These are phyloP conservation scores for Kwoniella mangroviensis DNA, from an alignment of 768 basidiomycete genomes.

Conservation along the genomic window DNA sequence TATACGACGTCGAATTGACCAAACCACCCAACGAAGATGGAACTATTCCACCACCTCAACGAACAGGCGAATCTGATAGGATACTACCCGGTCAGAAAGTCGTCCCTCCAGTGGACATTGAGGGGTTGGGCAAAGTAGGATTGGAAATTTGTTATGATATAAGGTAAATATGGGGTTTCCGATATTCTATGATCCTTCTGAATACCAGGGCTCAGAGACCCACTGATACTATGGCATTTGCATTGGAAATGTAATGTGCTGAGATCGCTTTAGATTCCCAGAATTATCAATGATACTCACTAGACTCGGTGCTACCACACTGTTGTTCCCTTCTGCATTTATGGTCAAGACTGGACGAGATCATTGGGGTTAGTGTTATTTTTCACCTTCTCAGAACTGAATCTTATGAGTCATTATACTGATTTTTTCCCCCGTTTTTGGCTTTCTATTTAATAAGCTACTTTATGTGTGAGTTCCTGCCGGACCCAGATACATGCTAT, in stretches of 20 bases:
- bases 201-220: no score
- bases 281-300: slow-evolving; percentile 48
- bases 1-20: slow-evolving; percentile 51
- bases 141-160: slow-evolving; percentile 56
- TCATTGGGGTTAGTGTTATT: slow-evolving; percentile 49
- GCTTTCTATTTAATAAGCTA: slow-evolving; percentile 18
- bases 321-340: slow-evolving; percentile 53
- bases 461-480: slow-evolving; percentile 29
- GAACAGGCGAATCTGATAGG: slow-evolving; percentile 46
- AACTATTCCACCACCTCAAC: slow-evolving; percentile 28
- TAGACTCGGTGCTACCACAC: slow-evolving; percentile 41
- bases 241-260: neutral
- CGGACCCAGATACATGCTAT: no score
- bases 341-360: slow-evolving; percentile 53
- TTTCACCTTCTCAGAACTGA: no score
- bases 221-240: no score
- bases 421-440: no score
- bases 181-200: no score
- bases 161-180: slow-evolving; percentile 15
- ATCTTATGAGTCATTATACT: no score
- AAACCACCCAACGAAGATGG: slow-evolving; percentile 28
- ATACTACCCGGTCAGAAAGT: slow-evolving; percentile 44
- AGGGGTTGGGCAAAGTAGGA: slow-evolving; percentile 45
- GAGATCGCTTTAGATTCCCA: slow-evolving; percentile 39
- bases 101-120: slow-evolving; percentile 33